These are phyloP conservation scores for Huntiella moniliformis DNA, from an alignment of 2,329 filamentous ascomycete species.

Conservation along the genomic window DNA sequence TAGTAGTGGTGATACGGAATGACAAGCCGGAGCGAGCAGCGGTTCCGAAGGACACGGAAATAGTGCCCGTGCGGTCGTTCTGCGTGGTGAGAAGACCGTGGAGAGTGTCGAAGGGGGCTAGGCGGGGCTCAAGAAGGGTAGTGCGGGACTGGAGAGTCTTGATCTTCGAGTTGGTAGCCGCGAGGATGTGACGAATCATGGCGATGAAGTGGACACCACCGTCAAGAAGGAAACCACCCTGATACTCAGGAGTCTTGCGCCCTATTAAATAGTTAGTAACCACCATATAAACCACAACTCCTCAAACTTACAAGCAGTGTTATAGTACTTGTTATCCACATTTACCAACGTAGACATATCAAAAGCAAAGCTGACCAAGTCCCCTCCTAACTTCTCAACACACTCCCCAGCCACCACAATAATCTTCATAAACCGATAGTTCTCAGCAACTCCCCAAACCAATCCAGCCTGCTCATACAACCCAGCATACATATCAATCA, in stretches of 20 bases:
- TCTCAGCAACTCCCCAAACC: constrained; percentile 49
- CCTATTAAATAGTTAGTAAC: constrained; percentile 16
- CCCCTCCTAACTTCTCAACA: constrained; percentile 9
- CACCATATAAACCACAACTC: not conserved
- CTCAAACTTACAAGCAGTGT: constrained; percentile 24
- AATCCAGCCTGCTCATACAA: constrained; percentile 14
- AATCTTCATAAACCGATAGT: constrained; percentile 45
- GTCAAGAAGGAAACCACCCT: constrained; percentile 61
- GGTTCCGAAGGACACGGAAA: constrained; percentile 39
- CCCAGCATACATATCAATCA: constrained; percentile 21
- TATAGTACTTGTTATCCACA: constrained; percentile 27
- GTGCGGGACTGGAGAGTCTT: constrained; percentile 35
- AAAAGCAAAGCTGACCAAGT: constrained; percentile 21
- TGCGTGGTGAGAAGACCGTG: constrained; percentile 36
- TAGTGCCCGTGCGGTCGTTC: constrained; percentile 35
- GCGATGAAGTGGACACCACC: constrained; percentile 57
- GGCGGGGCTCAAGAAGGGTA: constrained; percentile 31
- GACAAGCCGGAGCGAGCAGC: constrained; percentile 29
- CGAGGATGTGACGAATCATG: constrained; percentile 38
- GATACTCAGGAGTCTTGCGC: constrained; percentile 51
- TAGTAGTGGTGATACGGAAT: constrained; percentile 38
- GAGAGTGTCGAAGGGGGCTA: constrained; percentile 49
- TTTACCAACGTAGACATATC: constrained; percentile 26
- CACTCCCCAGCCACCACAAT: constrained; percentile 28
- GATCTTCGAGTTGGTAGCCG: constrained; percentile 24